Evolutionary conservation across 208 protist species (phyloP).

Genomic region (Tritrichomonas musculus): DNA sequence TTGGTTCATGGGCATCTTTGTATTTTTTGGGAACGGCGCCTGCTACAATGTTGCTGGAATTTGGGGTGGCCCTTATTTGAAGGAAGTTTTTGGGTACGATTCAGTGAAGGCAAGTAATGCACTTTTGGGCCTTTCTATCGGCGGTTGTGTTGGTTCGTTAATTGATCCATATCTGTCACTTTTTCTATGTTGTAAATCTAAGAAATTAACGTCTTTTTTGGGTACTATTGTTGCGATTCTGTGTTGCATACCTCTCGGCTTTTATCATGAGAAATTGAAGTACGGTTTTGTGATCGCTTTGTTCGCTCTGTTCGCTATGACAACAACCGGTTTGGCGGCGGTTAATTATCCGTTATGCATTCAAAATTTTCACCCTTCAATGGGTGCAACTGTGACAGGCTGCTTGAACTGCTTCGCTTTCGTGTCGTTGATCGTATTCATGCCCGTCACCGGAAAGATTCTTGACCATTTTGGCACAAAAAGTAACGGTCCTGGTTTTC

Average conservation of each 20-base stretch:
- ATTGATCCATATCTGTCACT: not conserved
- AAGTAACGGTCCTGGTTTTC: no score
- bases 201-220: no score
- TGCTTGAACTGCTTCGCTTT: not conserved
- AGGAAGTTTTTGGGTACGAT: no score
- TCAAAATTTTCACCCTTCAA: not conserved
- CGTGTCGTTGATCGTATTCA: not conserved
- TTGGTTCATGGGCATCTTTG: no score
- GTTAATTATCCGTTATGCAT: not conserved
- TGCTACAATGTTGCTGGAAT: not conserved
- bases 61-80: no score
- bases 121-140: not conserved
- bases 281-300: no score
- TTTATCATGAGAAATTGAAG: not conserved
- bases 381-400: not conserved
- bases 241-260: not conserved
- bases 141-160: not conserved
- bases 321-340: not conserved
- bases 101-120: no score
- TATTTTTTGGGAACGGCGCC: no score
- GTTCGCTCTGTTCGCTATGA: not conserved
- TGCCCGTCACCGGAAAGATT: not conserved
- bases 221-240: no score
- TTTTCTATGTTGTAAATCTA: not conserved
- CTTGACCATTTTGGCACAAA: not conserved